Evolutionary conservation across 2,329 filamentous ascomycete species (phyloP).

Genomic region (Lasiodiplodia citricola): DNA sequence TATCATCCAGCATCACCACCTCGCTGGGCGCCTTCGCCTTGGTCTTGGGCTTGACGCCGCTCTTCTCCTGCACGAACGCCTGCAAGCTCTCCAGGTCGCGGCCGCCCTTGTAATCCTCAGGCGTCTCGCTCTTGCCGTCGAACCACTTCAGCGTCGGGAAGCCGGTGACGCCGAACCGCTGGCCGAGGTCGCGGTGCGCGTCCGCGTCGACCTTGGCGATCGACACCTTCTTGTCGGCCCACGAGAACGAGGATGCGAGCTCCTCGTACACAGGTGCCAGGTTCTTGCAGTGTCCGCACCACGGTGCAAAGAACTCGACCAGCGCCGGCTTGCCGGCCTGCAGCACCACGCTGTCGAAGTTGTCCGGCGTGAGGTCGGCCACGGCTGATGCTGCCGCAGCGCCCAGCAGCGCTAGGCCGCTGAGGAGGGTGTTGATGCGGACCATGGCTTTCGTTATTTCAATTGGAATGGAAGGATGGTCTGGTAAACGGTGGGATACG

Average conservation of each 20-base stretch:
- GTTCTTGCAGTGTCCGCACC: slow-evolving; percentile 99
- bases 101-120: slow-evolving; percentile 83
- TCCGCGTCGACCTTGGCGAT: slow-evolving; percentile 98
- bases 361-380: slow-evolving; percentile 83
- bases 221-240: slow-evolving; percentile 75
- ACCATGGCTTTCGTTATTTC: slow-evolving; percentile 11
- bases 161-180: slow-evolving; percentile 86
- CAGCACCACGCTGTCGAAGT: slow-evolving; percentile 90
- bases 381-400: slow-evolving; percentile 70
- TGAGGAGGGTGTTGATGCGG: slow-evolving; percentile 35
- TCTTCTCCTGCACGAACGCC: slow-evolving; percentile 85
- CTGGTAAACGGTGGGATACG: too few species aligned
- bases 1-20: slow-evolving; percentile 80
- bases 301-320: slow-evolving; percentile 97
- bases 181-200: slow-evolving; percentile 80
- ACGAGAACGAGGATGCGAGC: slow-evolving; percentile 75
- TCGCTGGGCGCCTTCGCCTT: slow-evolving; percentile 74
- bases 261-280: slow-evolving; percentile 95
- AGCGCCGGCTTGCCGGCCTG: slow-evolving; percentile 93
- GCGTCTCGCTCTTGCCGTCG: slow-evolving; percentile 88
- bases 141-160: slow-evolving; percentile 99
- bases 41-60: slow-evolving; percentile 78
- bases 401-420: slow-evolving; percentile 39
- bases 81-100: slow-evolving; percentile 86
- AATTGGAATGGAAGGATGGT: too few species aligned